These are phyloP conservation scores for Colletotrichum tabaci DNA, from an alignment of 2,329 filamentous ascomycete genomes.

Conservation along the genomic window DNA sequence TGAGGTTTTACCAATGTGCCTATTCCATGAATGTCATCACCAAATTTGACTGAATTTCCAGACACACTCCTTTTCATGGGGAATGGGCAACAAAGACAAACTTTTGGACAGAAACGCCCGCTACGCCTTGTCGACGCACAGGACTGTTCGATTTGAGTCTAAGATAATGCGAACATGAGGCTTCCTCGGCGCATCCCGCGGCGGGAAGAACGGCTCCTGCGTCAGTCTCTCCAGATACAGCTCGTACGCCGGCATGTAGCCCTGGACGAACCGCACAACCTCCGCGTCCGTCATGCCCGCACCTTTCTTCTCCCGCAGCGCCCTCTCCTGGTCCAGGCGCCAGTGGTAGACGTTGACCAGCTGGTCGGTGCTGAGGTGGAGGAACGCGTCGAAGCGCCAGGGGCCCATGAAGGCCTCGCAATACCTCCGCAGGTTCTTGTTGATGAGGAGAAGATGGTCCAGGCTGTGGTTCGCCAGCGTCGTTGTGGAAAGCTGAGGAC, in stretches of 20 bases:
- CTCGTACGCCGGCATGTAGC: slow-evolving; percentile 41
- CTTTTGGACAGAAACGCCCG: too few species aligned
- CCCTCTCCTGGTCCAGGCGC: slow-evolving; percentile 37
- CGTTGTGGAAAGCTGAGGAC: slow-evolving; percentile 22
- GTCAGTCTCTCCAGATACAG: slow-evolving; percentile 33
- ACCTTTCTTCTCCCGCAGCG: slow-evolving; percentile 38
- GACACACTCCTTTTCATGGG: too few species aligned
- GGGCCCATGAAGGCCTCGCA: slow-evolving; percentile 39
- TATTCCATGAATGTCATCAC: too few species aligned
- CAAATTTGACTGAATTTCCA: too few species aligned
- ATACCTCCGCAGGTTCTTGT: slow-evolving; percentile 36
- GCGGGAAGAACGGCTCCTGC: slow-evolving; percentile 16
- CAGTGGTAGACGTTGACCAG: slow-evolving; percentile 38
- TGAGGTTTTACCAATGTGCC: too few species aligned
- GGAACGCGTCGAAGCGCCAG: slow-evolving; percentile 37
- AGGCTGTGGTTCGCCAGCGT: slow-evolving; percentile 31
- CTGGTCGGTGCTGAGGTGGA: slow-evolving; percentile 35
- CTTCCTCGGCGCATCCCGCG: neutral
- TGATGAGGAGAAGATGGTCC: slow-evolving; percentile 32
- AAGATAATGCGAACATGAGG: slow-evolving; percentile 30
- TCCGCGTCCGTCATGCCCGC: slow-evolving; percentile 35
- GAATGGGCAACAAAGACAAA: too few species aligned
- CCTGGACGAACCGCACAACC: slow-evolving; percentile 38
- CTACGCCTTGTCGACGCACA: slow-evolving; percentile 19
- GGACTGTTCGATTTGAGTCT: slow-evolving; percentile 28